A percentile compares a stretch with the other conserved stretches of the same genome.
These are phyloP conservation scores for Sporothrix globosa DNA, from an alignment of 2,329 filamentous ascomycete species.

Conservation along the genomic window DNA sequence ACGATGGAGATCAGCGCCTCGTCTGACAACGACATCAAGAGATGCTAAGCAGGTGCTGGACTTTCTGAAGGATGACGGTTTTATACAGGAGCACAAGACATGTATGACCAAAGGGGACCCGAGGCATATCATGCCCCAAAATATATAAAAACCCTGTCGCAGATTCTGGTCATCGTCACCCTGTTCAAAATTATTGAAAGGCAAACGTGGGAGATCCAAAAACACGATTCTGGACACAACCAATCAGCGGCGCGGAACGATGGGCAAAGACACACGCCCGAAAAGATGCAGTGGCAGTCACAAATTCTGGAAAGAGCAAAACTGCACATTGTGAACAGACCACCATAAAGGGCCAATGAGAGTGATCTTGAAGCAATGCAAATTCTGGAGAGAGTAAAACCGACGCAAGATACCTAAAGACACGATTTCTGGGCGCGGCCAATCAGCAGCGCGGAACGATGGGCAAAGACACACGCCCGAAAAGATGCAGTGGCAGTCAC, in stretches of 20 bases:
- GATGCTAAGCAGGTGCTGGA: neutral
- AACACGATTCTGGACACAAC: slow-evolving; percentile 6
- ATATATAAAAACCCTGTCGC: neutral
- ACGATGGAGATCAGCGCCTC: slow-evolving; percentile 20
- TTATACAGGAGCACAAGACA: neutral
- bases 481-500: neutral
- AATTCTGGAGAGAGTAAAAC: too few species aligned
- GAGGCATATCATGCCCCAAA: neutral
- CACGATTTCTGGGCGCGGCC: neutral
- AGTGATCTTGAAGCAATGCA: neutral
- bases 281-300: neutral
- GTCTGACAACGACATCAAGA: neutral
- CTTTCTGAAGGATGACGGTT: neutral
- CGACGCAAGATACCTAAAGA: too few species aligned
- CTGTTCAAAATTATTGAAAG: neutral
- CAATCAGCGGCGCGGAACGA: neutral
- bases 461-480: neutral
- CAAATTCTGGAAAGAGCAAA: neutral
- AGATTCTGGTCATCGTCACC: neutral
- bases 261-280: neutral
- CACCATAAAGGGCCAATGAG: neutral
- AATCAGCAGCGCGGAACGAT: neutral
- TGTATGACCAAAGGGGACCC: neutral
- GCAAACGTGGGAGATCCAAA: neutral
- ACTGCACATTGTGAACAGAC: neutral